Percentiles rank a stretch among this genome's conserved stretches.
Evolutionary conservation across 169 alveolate species (phyloP).

Genomic region (Hammondia hammondi): DNA sequence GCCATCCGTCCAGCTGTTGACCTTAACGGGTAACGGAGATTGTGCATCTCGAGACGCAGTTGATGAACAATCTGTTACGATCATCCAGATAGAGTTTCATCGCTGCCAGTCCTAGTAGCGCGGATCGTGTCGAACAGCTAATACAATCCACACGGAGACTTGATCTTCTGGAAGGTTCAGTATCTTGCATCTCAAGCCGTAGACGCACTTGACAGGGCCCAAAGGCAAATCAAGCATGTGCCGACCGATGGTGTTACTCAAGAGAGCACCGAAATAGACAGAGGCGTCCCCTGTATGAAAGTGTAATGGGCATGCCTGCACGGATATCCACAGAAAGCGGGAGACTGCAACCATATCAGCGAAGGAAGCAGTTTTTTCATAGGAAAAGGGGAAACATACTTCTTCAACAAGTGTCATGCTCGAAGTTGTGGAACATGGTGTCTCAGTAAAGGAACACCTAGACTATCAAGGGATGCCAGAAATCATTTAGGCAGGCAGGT

Average conservation of each 20-base stretch:
- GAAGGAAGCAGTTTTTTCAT: background rate
- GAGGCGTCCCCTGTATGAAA: background rate
- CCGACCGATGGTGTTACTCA: background rate
- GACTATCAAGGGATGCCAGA: too few species aligned
- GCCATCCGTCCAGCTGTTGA: too few species aligned
- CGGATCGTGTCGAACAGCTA: background rate
- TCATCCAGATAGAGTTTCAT: background rate
- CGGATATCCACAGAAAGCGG: background rate
- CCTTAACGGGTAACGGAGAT: too few species aligned
- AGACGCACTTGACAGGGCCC: background rate
- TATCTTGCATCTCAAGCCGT: background rate
- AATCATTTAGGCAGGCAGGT: too few species aligned
- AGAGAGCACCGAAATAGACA: background rate
- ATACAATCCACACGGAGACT: background rate
- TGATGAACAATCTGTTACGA: too few species aligned
- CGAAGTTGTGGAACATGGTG: too few species aligned
- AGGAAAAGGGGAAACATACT: too few species aligned
- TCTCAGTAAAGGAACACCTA: too few species aligned
- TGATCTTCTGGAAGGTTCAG: background rate
- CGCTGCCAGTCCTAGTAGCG: background rate
- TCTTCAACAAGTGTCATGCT: too few species aligned
- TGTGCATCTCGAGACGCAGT: too few species aligned
- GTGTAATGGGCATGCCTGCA: slow-evolving; percentile 21
- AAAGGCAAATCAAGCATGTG: background rate
- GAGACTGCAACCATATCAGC: background rate